These are phyloP conservation scores for Aspergillus incahuasiensis DNA, from an alignment of 495 filamentous ascomycete genomes.

Conservation along the genomic window DNA sequence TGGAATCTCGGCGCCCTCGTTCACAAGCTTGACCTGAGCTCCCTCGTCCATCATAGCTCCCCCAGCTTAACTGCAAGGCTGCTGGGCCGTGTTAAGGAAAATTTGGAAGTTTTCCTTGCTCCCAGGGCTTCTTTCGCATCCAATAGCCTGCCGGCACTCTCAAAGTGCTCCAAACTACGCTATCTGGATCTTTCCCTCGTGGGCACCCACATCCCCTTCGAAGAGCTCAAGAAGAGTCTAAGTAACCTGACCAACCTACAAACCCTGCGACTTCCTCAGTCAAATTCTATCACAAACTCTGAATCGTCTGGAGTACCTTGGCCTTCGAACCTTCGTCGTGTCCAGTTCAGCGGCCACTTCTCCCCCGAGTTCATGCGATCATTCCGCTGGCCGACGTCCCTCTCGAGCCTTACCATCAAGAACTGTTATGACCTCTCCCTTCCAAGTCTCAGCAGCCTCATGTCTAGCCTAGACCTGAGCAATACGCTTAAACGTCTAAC, in stretches of 20 bases:
- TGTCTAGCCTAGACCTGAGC: slow-evolving; percentile 20
- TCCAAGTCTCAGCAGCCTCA: slow-evolving; percentile 18
- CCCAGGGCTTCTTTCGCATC: slow-evolving; percentile 61
- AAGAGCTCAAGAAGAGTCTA: slow-evolving; percentile 50
- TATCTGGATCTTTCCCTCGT: slow-evolving; percentile 59
- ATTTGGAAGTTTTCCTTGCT: slow-evolving; percentile 58
- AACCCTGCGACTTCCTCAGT: slow-evolving; percentile 52
- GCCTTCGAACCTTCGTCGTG: slow-evolving; percentile 20
- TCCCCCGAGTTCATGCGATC: slow-evolving; percentile 23
- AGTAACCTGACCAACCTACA: slow-evolving; percentile 43
- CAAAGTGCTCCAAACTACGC: slow-evolving; percentile 54
- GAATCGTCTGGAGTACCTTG: slow-evolving; percentile 12
- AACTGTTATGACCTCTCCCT: slow-evolving; percentile 28
- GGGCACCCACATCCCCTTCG: slow-evolving; percentile 47
- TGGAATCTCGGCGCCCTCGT: slow-evolving; percentile 53
- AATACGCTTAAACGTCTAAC: slow-evolving; percentile 23
- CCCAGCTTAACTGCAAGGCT: slow-evolving; percentile 62
- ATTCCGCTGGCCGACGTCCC: slow-evolving; percentile 29
- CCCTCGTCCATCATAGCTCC: slow-evolving; percentile 60
- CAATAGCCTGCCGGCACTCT: slow-evolving; percentile 59
- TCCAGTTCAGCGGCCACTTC: slow-evolving; percentile 19
- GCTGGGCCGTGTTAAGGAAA: slow-evolving; percentile 53
- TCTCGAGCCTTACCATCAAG: slow-evolving; percentile 23
- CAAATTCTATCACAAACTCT: slow-evolving; percentile 29
- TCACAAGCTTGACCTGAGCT: slow-evolving; percentile 51